phyloP scores from a whole-genome alignment of 495 filamentous ascomycete species.

The Neurospora discreta region DNA sequence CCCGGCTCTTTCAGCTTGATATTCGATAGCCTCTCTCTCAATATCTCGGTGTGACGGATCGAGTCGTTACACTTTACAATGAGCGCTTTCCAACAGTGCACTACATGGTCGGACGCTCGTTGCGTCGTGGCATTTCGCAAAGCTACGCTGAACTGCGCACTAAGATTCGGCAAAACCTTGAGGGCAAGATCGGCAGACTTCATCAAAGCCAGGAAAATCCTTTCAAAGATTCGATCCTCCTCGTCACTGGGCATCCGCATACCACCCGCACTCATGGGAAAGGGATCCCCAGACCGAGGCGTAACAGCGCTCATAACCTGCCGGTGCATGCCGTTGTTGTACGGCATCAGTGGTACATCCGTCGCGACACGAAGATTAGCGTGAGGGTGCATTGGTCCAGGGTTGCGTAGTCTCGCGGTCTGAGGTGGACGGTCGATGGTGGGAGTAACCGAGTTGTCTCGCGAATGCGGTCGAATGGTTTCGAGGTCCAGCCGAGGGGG shows the following conservation, averaged over 20 bases:
- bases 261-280: constrained; percentile 42
- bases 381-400: constrained; percentile 29
- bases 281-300: constrained; percentile 71
- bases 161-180: constrained; percentile 52
- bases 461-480: constrained; percentile 32
- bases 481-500: constrained; percentile 22
- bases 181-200: constrained; percentile 56
- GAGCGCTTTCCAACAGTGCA: constrained; percentile 59
- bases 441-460: constrained; percentile 49
- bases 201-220: constrained; percentile 61
- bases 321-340: constrained; percentile 32
- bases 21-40: constrained; percentile 59
- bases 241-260: constrained; percentile 40
- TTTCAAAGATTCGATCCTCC: constrained; percentile 70
- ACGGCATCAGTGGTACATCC: constrained; percentile 29
- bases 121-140: constrained; percentile 32
- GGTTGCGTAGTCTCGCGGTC: constrained; percentile 43
- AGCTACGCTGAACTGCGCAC: constrained; percentile 45
- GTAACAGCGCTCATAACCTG: constrained; percentile 46
- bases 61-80: constrained; percentile 54
- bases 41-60: constrained; percentile 50
- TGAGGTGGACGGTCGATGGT: constrained; percentile 44
- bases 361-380: constrained; percentile 41
- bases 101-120: constrained; percentile 35
- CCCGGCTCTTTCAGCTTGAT: constrained; percentile 79